Evolutionary conservation across 768 basidiomycete genomes (phyloP).

Genomic region (Gyrodon lividus): DNA sequence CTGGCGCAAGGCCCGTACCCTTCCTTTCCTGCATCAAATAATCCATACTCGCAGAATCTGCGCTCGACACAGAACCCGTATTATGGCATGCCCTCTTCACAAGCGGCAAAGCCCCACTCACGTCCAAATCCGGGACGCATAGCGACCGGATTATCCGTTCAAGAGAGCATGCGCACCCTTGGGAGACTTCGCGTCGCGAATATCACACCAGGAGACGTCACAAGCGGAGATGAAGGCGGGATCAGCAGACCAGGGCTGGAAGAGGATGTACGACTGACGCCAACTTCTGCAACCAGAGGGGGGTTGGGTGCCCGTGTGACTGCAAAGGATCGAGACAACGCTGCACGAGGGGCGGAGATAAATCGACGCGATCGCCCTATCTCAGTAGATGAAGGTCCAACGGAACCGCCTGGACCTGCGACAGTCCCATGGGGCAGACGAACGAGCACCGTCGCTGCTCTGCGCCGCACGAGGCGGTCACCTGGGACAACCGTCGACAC

Average conservation of each 20-base stretch:
- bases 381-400: conserved; percentile 3
- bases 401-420: conserved; percentile 22
- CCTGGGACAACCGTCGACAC: conserved; percentile 7
- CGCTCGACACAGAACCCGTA: conserved; percentile 11
- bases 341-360: not conserved
- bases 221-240: conserved; percentile 35
- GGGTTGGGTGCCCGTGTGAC: not conserved
- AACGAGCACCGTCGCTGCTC: conserved; percentile 23
- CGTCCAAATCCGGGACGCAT: conserved; percentile 17
- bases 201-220: conserved; percentile 44
- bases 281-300: not conserved
- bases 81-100: conserved; percentile 9
- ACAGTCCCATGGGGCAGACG: conserved; percentile 30
- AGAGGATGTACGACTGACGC: not conserved
- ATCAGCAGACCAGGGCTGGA: conserved; percentile 4
- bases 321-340: conserved; percentile 12
- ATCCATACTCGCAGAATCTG: not conserved
- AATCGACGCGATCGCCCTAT: not conserved
- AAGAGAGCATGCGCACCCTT: conserved; percentile 36
- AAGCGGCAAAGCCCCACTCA: not conserved
- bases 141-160: conserved; percentile 22
- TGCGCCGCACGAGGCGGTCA: conserved; percentile 13
- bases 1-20: not conserved
- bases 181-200: conserved; percentile 51
- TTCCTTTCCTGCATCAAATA: not conserved